phyloP scores from a whole-genome alignment of 805 yeast genomes.

The Tetrapisispora phaffii region DNA sequence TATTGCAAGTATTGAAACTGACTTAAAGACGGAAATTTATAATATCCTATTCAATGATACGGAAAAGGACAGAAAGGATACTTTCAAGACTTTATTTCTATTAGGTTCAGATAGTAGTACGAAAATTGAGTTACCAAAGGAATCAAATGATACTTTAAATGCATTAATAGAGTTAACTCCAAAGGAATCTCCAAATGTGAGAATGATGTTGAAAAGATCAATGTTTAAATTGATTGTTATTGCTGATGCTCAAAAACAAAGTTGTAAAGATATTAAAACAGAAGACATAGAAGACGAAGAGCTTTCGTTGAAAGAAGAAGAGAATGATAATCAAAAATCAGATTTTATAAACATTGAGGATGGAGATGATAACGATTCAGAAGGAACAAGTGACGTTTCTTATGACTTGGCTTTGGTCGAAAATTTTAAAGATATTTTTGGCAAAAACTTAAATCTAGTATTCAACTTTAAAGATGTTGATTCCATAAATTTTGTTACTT shows the following conservation, averaged over 20 bases:
- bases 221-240: constrained; percentile 26
- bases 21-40: constrained; percentile 28
- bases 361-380: constrained; percentile 1
- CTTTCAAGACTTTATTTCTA: constrained; percentile 31
- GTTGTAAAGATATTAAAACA: background rate
- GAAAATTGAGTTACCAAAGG: constrained; percentile 28
- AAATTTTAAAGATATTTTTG: constrained; percentile 22
- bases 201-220: constrained; percentile 29
- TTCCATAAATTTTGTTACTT: constrained; percentile 20
- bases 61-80: background rate
- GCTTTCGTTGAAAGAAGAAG: constrained; percentile 5
- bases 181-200: constrained; percentile 31
- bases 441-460: constrained; percentile 20
- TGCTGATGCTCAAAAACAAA: constrained; percentile 12
- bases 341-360: background rate
- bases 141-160: constrained; percentile 12
- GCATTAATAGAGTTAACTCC: constrained; percentile 30
- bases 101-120: constrained; percentile 38
- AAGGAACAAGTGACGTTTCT: constrained; percentile 13
- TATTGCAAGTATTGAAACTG: constrained; percentile 28
- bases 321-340: constrained; percentile 5
- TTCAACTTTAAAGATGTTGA: constrained; percentile 29
- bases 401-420: constrained; percentile 28
- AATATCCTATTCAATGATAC: constrained; percentile 14
- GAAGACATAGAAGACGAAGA: constrained; percentile 4